These are phyloP conservation scores for Leptographium wingfieldii DNA, from an alignment of 2,329 filamentous ascomycete genomes.

Conservation along the genomic window DNA sequence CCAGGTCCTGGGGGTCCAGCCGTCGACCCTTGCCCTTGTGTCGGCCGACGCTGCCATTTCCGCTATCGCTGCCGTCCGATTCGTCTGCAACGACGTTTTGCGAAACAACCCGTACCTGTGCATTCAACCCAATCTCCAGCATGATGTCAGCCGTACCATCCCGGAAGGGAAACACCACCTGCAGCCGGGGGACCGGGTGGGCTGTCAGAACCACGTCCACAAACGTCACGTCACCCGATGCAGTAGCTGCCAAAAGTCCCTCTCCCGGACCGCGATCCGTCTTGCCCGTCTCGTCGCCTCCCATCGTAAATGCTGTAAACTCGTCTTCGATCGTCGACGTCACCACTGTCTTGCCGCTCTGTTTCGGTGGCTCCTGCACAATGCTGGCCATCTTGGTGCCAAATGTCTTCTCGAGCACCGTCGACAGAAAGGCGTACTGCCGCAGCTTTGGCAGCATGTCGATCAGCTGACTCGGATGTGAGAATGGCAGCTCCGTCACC, in stretches of 20 bases:
- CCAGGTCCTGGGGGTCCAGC: slow-evolving; percentile 29
- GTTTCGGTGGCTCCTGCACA: slow-evolving; percentile 13
- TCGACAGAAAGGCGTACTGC: slow-evolving; percentile 61
- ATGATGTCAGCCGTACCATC: slow-evolving; percentile 36
- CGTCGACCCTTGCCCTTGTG: slow-evolving; percentile 21
- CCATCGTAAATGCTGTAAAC: slow-evolving; percentile 12
- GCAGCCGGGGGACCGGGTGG: slow-evolving; percentile 34
- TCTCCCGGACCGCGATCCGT: not conserved
- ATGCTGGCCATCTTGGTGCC: slow-evolving; percentile 19
- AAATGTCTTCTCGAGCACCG: slow-evolving; percentile 51
- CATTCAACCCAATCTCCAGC: slow-evolving; percentile 47
- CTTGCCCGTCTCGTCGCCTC: slow-evolving; percentile 1
- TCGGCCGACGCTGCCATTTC: not conserved
- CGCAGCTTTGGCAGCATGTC: slow-evolving; percentile 60
- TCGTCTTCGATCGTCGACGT: slow-evolving; percentile 17
- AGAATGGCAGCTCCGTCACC: slow-evolving; percentile 58
- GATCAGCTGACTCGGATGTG: slow-evolving; percentile 64
- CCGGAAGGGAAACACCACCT: slow-evolving; percentile 41
- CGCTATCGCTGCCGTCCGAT: slow-evolving; percentile 9
- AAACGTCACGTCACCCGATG: slow-evolving; percentile 15
- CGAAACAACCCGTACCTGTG: slow-evolving; percentile 41
- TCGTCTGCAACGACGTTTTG: slow-evolving; percentile 38
- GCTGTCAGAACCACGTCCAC: slow-evolving; percentile 41
- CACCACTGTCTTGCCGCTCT: slow-evolving; percentile 1
- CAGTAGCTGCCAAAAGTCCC: slow-evolving; percentile 9